Evolutionary conservation across 768 basidiomycete genomes (phyloP).

Genomic region (Galerina marginata): DNA sequence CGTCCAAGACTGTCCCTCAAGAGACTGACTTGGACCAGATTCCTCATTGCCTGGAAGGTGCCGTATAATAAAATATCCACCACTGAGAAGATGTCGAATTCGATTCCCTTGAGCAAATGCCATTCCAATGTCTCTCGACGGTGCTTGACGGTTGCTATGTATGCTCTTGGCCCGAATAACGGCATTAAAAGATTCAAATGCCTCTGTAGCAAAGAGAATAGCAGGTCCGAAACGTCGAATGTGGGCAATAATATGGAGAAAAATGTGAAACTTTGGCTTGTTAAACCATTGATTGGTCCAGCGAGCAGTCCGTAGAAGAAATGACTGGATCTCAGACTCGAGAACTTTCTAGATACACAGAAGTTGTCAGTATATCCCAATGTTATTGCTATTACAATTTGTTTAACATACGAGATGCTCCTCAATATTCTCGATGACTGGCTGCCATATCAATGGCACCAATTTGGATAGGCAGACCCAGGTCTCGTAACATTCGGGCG

Average conservation of each 20-base stretch:
- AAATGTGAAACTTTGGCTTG: constrained; percentile 50
- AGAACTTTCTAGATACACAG: constrained; percentile 30
- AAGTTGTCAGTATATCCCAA: no score
- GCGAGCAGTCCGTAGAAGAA: constrained; percentile 35
- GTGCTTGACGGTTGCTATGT: constrained; percentile 40
- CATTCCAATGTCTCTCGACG: constrained; percentile 34
- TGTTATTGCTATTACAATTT: no score
- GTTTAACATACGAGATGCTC: constrained; percentile 37
- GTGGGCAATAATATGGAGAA: constrained; percentile 41
- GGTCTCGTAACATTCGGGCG: constrained; percentile 24
- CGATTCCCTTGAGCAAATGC: constrained; percentile 31
- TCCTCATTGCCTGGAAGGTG: no score
- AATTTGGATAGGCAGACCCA: constrained; percentile 41
- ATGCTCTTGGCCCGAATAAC: constrained; percentile 37
- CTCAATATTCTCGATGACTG: constrained; percentile 39
- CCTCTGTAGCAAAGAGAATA: constrained; percentile 48
- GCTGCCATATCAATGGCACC: constrained; percentile 45
- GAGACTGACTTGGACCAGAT: no score
- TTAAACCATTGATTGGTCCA: constrained; percentile 42
- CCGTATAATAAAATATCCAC: constrained; percentile 15
- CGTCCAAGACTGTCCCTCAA: no score
- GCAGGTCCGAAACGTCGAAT: constrained; percentile 47
- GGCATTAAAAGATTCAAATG: constrained; percentile 48
- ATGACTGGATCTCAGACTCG: constrained; percentile 36
- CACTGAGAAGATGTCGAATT: constrained; percentile 31